Evolutionary conservation across 768 basidiomycete species (phyloP).

Genomic region (Boletus coccyginus): DNA sequence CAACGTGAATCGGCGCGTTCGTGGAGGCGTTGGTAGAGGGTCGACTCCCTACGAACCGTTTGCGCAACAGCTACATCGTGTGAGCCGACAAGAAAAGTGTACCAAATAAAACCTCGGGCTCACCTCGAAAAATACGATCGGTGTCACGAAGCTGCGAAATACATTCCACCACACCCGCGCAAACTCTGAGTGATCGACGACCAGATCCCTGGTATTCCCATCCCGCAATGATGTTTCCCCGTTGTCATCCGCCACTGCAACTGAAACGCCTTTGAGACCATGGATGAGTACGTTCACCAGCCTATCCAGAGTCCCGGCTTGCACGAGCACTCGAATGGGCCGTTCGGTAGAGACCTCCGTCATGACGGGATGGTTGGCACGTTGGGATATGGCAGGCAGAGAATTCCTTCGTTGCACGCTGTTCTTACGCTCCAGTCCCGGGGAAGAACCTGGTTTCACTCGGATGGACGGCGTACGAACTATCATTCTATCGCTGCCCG

Average conservation of each 20-base stretch:
- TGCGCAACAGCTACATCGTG: conserved; percentile 59
- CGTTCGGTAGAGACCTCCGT: conserved; percentile 67
- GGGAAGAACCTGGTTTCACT: conserved; percentile 67
- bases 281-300: conserved; percentile 75
- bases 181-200: conserved; percentile 73
- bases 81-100: not conserved
- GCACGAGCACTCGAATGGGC: conserved; percentile 71
- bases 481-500: conserved; percentile 39
- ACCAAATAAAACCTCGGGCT: conserved; percentile 11
- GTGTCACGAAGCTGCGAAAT: conserved; percentile 79
- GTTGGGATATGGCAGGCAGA: conserved; percentile 69
- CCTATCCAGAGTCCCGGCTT: conserved; percentile 73
- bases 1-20: conserved; percentile 44
- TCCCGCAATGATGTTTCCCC: conserved; percentile 79
- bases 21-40: conserved; percentile 40
- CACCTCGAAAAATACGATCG: conserved; percentile 84
- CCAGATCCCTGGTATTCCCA: conserved; percentile 67
- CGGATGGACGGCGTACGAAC: conserved; percentile 72
- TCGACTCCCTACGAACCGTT: conserved; percentile 60
- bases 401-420: conserved; percentile 75
- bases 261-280: conserved; percentile 73
- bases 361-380: conserved; percentile 53
- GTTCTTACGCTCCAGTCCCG: conserved; percentile 72
- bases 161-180: conserved; percentile 79
- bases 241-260: conserved; percentile 82